Evolutionary conservation across 1,284 basidiomycete genomes (phyloP).

Genomic region (Apiotrichum gamsii): DNA sequence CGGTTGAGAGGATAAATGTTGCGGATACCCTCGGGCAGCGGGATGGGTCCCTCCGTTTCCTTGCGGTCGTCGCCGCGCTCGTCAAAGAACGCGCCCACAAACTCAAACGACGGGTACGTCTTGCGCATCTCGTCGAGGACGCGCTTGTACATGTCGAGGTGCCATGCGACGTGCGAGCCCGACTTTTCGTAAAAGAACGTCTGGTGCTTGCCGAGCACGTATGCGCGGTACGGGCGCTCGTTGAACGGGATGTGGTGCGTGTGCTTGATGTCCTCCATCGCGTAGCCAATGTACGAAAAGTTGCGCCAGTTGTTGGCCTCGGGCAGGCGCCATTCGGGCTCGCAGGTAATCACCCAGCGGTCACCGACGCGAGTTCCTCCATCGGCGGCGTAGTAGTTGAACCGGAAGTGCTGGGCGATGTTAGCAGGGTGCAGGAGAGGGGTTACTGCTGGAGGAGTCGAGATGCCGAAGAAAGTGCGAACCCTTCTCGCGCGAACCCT

Average conservation of each 20-base stretch:
- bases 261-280: neutral
- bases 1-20: constrained; percentile 1
- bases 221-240: constrained; percentile 2
- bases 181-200: constrained; percentile 4
- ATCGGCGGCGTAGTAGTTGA: constrained; percentile 4
- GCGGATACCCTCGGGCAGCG: neutral
- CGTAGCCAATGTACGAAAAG: constrained; percentile 5
- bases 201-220: constrained; percentile 6
- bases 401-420: constrained; percentile 2
- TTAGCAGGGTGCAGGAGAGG: too few relatives aligned
- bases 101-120: constrained; percentile 2
- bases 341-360: constrained; percentile 6
- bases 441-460: too few relatives aligned
- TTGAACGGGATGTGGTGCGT: neutral
- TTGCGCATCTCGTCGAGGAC: neutral
- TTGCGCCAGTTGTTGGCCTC: neutral
- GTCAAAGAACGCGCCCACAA: constrained; percentile 6
- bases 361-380: neutral
- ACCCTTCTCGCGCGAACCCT: too few relatives aligned
- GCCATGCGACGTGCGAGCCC: neutral
- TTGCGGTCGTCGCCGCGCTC: neutral
- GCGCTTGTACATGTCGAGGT: neutral
- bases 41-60: neutral
- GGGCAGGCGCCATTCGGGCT: constrained; percentile 1
- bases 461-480: too few relatives aligned